A percentile compares a stretch with the other conserved stretches of the same genome.
phyloP scores from a whole-genome alignment of 768 basidiomycete species.

The Naganishia onofrii region DNA sequence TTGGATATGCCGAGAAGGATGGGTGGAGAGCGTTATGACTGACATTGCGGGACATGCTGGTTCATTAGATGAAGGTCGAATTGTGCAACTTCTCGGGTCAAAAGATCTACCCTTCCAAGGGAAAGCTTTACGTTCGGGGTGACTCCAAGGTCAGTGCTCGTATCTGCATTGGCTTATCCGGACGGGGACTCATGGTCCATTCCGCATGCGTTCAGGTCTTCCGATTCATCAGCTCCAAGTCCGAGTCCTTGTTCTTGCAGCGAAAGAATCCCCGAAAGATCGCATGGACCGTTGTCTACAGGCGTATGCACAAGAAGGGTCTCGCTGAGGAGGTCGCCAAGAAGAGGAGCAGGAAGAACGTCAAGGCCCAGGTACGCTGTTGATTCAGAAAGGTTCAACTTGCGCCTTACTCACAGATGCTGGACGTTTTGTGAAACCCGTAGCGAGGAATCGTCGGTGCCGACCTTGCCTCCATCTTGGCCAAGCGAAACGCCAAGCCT shows the following conservation, averaged over 20 bases:
- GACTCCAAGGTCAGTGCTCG: slow-evolving; percentile 87
- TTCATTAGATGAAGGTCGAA: slow-evolving; percentile 73
- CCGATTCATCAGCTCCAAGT: slow-evolving; percentile 91
- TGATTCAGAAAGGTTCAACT: background rate
- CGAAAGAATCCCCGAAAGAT: slow-evolving; percentile 99
- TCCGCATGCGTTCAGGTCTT: slow-evolving; percentile 64
- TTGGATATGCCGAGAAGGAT: background rate
- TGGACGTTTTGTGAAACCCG: slow-evolving; percentile 31
- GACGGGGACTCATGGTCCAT: background rate
- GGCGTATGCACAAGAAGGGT: slow-evolving; percentile 98
- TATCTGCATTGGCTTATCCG: background rate
- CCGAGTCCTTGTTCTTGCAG: slow-evolving; percentile 93
- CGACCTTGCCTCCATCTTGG: slow-evolving; percentile 83
- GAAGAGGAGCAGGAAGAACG: slow-evolving; percentile 93
- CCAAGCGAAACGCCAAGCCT: slow-evolving; percentile 86
- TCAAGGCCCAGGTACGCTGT: slow-evolving; percentile 66
- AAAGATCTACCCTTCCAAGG: slow-evolving; percentile 97
- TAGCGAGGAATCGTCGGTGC: slow-evolving; percentile 98
- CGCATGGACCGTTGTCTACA: slow-evolving; percentile 73
- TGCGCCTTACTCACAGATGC: background rate
- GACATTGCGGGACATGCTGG: background rate
- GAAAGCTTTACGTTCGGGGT: slow-evolving; percentile 89
- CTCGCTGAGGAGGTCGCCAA: slow-evolving; percentile 98
- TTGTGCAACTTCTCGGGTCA: slow-evolving; percentile 96
- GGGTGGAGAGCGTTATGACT: background rate